Percentiles rank a stretch among this genome's conserved stretches.
Evolutionary conservation across 106 monocot genomes (phyloP).

Genomic region (Apostasia ramifera): DNA sequence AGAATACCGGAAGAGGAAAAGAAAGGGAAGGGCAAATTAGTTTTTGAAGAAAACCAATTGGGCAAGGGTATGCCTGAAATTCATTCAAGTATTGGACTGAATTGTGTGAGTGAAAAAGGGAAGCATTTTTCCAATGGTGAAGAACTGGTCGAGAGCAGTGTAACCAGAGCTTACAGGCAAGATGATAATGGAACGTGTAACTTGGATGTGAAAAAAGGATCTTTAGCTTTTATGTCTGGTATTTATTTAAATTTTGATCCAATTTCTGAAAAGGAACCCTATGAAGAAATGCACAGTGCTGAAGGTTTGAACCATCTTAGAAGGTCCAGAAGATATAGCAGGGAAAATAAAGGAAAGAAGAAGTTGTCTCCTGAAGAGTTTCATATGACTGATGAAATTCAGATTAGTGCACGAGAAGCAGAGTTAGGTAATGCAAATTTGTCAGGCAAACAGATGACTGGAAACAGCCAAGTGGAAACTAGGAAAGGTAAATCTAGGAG

Average conservation of each 20-base stretch:
- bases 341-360: conserved; percentile 33
- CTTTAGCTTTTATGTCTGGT: not conserved
- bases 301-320: not conserved
- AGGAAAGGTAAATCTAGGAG: conserved; percentile 5
- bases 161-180: too few species aligned
- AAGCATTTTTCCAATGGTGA: not conserved
- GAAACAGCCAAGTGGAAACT: not conserved
- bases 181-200: not conserved
- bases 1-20: not conserved
- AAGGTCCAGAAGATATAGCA: conserved; percentile 3
- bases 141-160: not conserved
- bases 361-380: conserved; percentile 26
- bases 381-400: not conserved
- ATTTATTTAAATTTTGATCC: conserved; percentile 2
- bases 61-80: not conserved
- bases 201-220: not conserved
- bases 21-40: not conserved
- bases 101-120: not conserved
- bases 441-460: not conserved
- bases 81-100: not conserved
- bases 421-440: not conserved
- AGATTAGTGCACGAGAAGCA: conserved; percentile 1
- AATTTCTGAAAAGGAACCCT: not conserved
- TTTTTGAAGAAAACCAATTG: not conserved
- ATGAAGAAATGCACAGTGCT: not conserved